phyloP scores from a whole-genome alignment of 1,284 basidiomycete genomes.

The Ceratobasidium sp. region DNA sequence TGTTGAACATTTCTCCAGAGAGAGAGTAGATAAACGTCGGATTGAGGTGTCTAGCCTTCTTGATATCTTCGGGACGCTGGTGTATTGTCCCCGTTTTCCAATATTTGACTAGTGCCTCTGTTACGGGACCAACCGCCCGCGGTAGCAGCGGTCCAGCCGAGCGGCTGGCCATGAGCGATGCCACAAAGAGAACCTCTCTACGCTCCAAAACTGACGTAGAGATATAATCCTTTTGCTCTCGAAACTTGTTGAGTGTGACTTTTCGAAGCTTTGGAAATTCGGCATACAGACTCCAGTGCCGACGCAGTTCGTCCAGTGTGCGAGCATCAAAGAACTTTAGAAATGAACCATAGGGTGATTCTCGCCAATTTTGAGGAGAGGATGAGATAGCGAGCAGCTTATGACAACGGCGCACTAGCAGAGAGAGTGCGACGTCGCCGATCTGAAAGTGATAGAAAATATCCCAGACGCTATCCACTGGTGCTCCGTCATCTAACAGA shows the following conservation, averaged over 20 bases:
- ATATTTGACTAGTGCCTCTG: background rate
- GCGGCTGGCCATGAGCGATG: background rate
- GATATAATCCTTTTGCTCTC: background rate
- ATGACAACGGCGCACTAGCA: background rate
- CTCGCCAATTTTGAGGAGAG: background rate
- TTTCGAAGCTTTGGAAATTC: background rate
- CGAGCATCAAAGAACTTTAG: constrained; percentile 6
- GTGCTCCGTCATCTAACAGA: background rate
- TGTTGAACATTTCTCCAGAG: constrained; percentile 20
- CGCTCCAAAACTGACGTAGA: background rate
- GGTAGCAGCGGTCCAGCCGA: constrained; percentile 13
- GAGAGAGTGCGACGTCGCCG: background rate
- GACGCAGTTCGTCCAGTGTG: constrained; percentile 5
- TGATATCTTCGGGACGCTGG: background rate
- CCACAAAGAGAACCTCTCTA: background rate
- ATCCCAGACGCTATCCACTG: constrained; percentile 12
- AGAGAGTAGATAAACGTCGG: constrained; percentile 20
- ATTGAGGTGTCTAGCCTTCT: constrained; percentile 10
- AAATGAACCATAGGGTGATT: background rate
- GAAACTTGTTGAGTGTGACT: background rate
- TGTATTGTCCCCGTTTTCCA: constrained; percentile 25
- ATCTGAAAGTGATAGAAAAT: constrained; percentile 40
- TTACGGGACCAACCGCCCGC: background rate
- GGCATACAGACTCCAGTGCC: constrained; percentile 11
- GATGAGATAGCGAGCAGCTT: background rate